phyloP scores from a whole-genome alignment of 352 stramenopile genomes.

The Phytophthora cactorum region DNA sequence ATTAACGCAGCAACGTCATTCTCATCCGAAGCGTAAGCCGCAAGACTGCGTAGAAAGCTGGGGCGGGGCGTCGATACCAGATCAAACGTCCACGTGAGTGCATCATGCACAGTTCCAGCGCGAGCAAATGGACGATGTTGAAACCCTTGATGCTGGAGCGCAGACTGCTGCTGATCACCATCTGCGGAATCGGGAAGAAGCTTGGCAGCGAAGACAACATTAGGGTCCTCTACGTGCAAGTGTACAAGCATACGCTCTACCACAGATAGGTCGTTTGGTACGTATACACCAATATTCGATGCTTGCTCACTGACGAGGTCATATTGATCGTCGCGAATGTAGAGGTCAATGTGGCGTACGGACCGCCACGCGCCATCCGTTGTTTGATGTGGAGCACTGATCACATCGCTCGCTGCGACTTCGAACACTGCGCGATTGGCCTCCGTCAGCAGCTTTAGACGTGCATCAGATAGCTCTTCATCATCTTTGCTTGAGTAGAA shows the following conservation, averaged over 20 bases:
- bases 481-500: slow-evolving; percentile 52
- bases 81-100: slow-evolving; percentile 82
- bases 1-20: slow-evolving; percentile 54
- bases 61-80: slow-evolving; percentile 64
- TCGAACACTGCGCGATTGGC: slow-evolving; percentile 55
- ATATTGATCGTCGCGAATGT: slow-evolving; percentile 53
- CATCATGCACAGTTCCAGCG: slow-evolving; percentile 68
- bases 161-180: slow-evolving; percentile 14
- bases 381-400: slow-evolving; percentile 63
- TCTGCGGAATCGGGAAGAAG: slow-evolving; percentile 12
- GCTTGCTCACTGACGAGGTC: slow-evolving; percentile 57
- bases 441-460: slow-evolving; percentile 40
- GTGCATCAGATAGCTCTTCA: slow-evolving; percentile 28
- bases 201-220: slow-evolving; percentile 53
- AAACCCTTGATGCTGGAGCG: slow-evolving; percentile 23
- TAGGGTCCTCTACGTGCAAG: slow-evolving; percentile 55
- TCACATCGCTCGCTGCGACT: slow-evolving; percentile 61
- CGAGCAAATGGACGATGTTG: slow-evolving; percentile 54
- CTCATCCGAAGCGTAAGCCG: slow-evolving; percentile 66
- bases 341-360: slow-evolving; percentile 76
- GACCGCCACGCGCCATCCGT: slow-evolving; percentile 62
- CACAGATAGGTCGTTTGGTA: slow-evolving; percentile 57
- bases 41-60: slow-evolving; percentile 64
- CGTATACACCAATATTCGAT: slow-evolving; percentile 83
- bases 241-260: slow-evolving; percentile 62